Evolutionary conservation across 192 early-diverging fungal species (phyloP), one percentile per base, ranked within the genome.

Genomic region (Fimicolochytrium jonesii): DNA sequence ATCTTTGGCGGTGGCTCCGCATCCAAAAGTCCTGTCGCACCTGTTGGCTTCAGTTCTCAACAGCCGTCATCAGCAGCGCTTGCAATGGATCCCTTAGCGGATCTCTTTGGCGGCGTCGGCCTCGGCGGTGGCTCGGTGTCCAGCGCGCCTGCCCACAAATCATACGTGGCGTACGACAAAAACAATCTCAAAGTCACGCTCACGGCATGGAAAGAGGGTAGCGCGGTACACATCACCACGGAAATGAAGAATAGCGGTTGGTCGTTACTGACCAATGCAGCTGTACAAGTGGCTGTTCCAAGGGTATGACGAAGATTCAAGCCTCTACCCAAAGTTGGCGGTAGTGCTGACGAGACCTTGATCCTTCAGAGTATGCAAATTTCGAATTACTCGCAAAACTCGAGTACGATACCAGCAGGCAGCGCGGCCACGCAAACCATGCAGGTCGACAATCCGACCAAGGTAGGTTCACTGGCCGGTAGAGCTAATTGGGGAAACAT

Each of bases 231-330:
- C 43, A 76, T 95, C 34, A 77, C 77, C 5, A 84, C 88, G 4
- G 81, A 76, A 3, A 92, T 93, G 71, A 63, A 71, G 35, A 94
- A 91, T 61, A 64, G 76, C 48, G 70, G 73, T 20, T 18, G 35
- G 13, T 49, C 74, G 17, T 79, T 77, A 6, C 74, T 94, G 33
- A 74, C 71, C 18, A 84, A 83, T 22, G 52, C 97, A 23, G 78
- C 80, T 47, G 90, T 99, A 67, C 83, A 92, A 71, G 94, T 93
- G 11, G 97, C 97, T 0, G 95, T 99, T 13, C 93, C 93, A 23
- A 93, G 92, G 73, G 79, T 82, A 50, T 29, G 61, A n/a, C n/a
- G n/a, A n/a, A n/a, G n/a, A n/a, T n/a, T n/a, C n/a, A n/a, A n/a
- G n/a, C n/a, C n/a, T n/a, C n/a, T n/a, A n/a, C n/a, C n/a, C n/a